A percentile compares a stretch with the other conserved stretches of the same genome.
Conservation (phyloP, 208 protist genomes). For the Naegleria fowleri region DNA sequence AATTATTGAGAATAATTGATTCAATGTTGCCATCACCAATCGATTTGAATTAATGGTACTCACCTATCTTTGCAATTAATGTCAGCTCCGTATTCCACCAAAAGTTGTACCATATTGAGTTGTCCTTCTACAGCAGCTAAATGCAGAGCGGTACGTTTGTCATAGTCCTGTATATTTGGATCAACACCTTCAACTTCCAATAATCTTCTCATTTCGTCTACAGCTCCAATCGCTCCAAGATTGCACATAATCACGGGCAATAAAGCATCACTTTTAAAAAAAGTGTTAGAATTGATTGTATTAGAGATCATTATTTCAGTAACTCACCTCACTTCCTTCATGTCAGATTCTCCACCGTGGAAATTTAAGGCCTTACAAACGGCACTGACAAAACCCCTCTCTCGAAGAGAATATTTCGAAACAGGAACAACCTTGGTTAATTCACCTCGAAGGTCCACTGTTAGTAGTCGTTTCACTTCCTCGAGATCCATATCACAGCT, state of each 20-base stretch:
- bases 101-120: slow-evolving; percentile 39
- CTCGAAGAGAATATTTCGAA: neutral
- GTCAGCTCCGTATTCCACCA: slow-evolving; percentile 36
- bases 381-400: neutral
- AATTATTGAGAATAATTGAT: neutral
- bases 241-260: neutral
- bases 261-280: neutral
- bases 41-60: neutral
- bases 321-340: neutral
- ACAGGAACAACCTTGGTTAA: neutral
- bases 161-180: slow-evolving; percentile 43
- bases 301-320: no score
- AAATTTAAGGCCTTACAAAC: neutral
- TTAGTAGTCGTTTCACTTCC: neutral
- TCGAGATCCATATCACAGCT: neutral
- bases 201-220: neutral
- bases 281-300: neutral
- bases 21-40: neutral
- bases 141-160: slow-evolving; percentile 45
- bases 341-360: neutral
- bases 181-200: neutral
- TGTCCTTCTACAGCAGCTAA: slow-evolving; percentile 44
- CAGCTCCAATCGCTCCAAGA: neutral
- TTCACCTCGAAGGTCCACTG: slow-evolving; percentile 9
- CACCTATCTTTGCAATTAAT: slow-evolving; percentile 38